Evolutionary conservation across 257 asterid species (phyloP).

Genomic region (Ajuga chamaepitys): DNA sequence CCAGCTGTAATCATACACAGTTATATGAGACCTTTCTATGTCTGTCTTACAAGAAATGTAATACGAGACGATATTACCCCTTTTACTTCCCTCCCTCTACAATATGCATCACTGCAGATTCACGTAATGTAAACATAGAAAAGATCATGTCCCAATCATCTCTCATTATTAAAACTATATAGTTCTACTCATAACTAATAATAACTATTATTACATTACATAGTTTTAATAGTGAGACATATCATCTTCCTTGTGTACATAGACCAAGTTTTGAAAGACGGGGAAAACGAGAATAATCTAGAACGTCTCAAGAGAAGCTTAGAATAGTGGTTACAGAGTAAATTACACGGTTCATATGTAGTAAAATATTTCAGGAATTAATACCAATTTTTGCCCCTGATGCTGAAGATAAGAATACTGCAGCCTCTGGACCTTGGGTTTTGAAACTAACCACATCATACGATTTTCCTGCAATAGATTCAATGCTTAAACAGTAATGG

Average conservation of each 20-base stretch:
- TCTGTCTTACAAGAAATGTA: no score
- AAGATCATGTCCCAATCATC: no score
- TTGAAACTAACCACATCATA: conserved; percentile 48
- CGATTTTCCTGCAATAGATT: conserved; percentile 41
- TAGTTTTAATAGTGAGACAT: no score
- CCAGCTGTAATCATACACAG: conserved; percentile 42
- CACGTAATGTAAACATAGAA: not conserved
- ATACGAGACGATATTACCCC: not conserved
- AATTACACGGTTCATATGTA: not conserved
- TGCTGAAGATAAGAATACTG: conserved; percentile 44
- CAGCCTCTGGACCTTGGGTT: conserved; percentile 39
- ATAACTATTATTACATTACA: no score
- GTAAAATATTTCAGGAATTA: not conserved
- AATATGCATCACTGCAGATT: not conserved
- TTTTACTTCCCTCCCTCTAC: not conserved
- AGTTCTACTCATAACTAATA: no score
- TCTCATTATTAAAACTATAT: no score
- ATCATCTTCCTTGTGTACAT: no score
- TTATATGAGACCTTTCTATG: not conserved
- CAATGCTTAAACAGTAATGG: not conserved
- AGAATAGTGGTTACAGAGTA: no score
- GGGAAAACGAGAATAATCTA: no score
- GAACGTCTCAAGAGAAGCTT: no score
- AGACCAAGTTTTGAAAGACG: no score
- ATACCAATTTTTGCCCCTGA: conserved; percentile 56